A percentile compares a stretch with the other conserved stretches of the same genome.
phyloP scores from a whole-genome alignment of 2,329 filamentous ascomycete species.

The Mariannaea elegans region DNA sequence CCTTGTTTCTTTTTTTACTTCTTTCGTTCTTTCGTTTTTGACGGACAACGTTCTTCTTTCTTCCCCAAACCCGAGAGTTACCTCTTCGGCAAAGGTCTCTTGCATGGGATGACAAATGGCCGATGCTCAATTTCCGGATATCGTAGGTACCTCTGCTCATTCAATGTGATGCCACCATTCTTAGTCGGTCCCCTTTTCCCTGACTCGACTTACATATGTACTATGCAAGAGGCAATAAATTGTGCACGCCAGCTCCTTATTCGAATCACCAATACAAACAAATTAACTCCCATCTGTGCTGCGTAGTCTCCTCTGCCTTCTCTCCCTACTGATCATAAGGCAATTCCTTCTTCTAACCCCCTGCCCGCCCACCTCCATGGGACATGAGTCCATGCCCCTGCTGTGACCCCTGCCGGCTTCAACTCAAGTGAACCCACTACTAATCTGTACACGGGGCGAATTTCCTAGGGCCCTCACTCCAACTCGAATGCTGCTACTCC shows the following conservation, averaged over 20 bases:
- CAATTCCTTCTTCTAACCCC: slow-evolving; percentile 16
- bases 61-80: not conserved
- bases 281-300: no score
- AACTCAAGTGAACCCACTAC: slow-evolving; percentile 18
- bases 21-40: not conserved
- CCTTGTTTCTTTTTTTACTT: not conserved
- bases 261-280: not conserved
- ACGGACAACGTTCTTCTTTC: slow-evolving; percentile 10
- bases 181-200: not conserved
- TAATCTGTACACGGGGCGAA: slow-evolving; percentile 21
- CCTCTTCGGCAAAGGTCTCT: not conserved
- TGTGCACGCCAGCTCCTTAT: not conserved
- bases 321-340: slow-evolving; percentile 13
- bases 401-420: slow-evolving; percentile 12
- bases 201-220: not conserved
- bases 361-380: slow-evolving; percentile 1
- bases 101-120: not conserved
- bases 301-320: not conserved
- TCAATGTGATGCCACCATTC: not conserved
- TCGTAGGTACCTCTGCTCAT: no score
- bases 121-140: slow-evolving; percentile 5
- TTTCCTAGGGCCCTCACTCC: slow-evolving; percentile 8
- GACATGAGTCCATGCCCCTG: slow-evolving; percentile 4
- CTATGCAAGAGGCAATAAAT: slow-evolving; percentile 1
- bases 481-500: not conserved